These are phyloP conservation scores for Yarrowia porcina DNA, from an alignment of 805 yeast genomes.

Conservation along the genomic window DNA sequence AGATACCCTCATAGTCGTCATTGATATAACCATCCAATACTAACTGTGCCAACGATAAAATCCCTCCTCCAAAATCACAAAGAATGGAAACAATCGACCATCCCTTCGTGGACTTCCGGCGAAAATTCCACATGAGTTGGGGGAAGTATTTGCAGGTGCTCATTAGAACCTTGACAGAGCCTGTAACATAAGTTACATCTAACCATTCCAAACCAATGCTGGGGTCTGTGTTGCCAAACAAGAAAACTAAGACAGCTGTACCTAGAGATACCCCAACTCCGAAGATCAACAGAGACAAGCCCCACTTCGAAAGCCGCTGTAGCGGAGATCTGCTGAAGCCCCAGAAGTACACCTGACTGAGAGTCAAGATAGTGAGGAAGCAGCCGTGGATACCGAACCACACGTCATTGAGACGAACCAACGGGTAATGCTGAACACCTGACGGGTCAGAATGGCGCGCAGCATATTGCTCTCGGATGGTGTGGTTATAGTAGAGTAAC, in stretches of 20 bases:
- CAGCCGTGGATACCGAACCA: conserved; percentile 47
- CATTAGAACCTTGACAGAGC: conserved; percentile 46
- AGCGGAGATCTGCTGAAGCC: conserved; percentile 38
- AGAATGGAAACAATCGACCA: conserved; percentile 43
- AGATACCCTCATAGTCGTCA: conserved; percentile 36
- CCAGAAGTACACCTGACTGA: conserved; percentile 42
- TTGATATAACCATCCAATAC: conserved; percentile 42
- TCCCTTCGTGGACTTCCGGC: conserved; percentile 47
- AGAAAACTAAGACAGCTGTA: conserved; percentile 32
- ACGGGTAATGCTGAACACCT: conserved; percentile 36
- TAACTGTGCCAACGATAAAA: conserved; percentile 43
- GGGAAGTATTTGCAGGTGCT: conserved; percentile 50
- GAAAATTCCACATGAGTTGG: conserved; percentile 45
- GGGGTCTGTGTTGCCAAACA: background rate
- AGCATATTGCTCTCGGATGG: conserved; percentile 40
- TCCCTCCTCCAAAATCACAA: conserved; percentile 46
- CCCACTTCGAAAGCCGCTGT: conserved; percentile 34
- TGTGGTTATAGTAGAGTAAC: conserved; percentile 37
- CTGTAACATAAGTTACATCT: conserved; percentile 44
- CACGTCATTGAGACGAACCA: conserved; percentile 46
- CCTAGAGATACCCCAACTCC: conserved; percentile 30
- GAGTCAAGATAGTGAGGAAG: conserved; percentile 38
- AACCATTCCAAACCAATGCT: conserved; percentile 32
- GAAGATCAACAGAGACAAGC: conserved; percentile 32
- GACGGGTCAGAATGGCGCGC: conserved; percentile 31